These are phyloP conservation scores for Arthrobotrys pseudoclavata DNA, from an alignment of 2,329 filamentous ascomycete species.

Conservation along the genomic window DNA sequence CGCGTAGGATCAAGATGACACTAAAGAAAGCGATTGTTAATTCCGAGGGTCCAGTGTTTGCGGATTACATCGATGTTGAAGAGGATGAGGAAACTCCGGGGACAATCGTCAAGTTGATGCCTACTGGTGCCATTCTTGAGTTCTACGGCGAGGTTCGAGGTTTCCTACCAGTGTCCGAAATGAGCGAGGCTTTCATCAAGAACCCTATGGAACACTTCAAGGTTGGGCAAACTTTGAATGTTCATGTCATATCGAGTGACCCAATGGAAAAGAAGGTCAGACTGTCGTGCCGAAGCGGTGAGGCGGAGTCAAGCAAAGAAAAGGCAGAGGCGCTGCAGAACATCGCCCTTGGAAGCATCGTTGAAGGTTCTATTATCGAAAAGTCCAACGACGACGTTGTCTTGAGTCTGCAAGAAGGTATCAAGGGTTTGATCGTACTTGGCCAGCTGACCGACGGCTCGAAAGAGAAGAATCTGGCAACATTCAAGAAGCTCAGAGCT, in stretches of 20 bases:
- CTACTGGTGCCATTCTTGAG: constrained; percentile 86
- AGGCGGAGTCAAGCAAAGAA: constrained; percentile 80
- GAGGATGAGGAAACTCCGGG: constrained; percentile 84
- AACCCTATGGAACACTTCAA: constrained; percentile 92
- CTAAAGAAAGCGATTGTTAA: constrained; percentile 96
- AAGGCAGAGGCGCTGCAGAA: constrained; percentile 74
- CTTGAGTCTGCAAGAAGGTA: constrained; percentile 78
- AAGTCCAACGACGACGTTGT: constrained; percentile 82
- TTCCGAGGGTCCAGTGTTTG: constrained; percentile 84
- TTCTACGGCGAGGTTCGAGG: constrained; percentile 88
- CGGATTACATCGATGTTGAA: constrained; percentile 79
- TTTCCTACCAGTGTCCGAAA: constrained; percentile 92
- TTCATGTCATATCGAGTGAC: constrained; percentile 87
- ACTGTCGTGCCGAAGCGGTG: constrained; percentile 89
- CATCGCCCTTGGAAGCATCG: constrained; percentile 79
- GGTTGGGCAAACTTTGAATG: constrained; percentile 88
- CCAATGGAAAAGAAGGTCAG: constrained; percentile 78
- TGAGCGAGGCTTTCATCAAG: constrained; percentile 96
- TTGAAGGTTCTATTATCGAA: constrained; percentile 83
- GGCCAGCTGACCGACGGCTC: constrained; percentile 90
- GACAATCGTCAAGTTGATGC: constrained; percentile 84
- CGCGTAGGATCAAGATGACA: constrained; percentile 85
- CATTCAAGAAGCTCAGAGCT: constrained; percentile 83
- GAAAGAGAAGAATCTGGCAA: constrained; percentile 79
- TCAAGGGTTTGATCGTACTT: constrained; percentile 82